Evolutionary conservation across 345 rosid species (phyloP), one percentile per base, ranked within the genome.

Genomic region (Hypericum androsaemum): DNA sequence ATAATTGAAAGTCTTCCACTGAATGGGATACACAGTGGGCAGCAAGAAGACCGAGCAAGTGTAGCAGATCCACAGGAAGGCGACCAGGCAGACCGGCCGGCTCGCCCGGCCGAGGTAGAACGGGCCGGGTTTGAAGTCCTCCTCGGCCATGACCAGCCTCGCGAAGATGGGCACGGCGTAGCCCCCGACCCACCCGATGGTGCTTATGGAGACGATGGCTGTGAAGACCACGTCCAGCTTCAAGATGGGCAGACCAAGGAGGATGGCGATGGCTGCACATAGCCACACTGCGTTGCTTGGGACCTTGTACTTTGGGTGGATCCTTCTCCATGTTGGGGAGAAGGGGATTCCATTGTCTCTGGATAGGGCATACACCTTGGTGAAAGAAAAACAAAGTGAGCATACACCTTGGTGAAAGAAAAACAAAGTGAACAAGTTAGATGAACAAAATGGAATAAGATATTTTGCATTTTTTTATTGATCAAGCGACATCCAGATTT

Each of bases 261-360:
- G 47, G 28, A 48, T 48, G 39, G 50, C 9, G 43, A 59, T 59
- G 5, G 51, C 53, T 45, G 61, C 64, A 53, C 60, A 53, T 13
- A 65, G 60, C 70, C 60, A 59, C 43, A 65, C 64, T 1, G 65
- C 70, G 42, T 65, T 59, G 15, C 49, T 14, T 10, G 70, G 64
- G 43, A 65, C 69, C 28, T 46, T 59, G 56, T 15, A 5, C 64
- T 53, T 59, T 5, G 70, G 70, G 46, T 65, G 56, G 10, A 65
- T 41, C 37, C 12, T 48, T 37, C 65, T 53, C 64, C 70, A 65
- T 47, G 43, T 37, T 8, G 54, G 55, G 12, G 70, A 65, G 50
- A 53, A 65, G 16, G 70, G 70, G 44, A 65, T 65, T 8, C 70
- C 65, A 1, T 65, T 65, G 60, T 65, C 70, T 41, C 64, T 59